Evolutionary conservation across 1,139 yeast genomes (phyloP), one percentile per base, ranked within the genome.

Genomic region (Pichia sp.): DNA sequence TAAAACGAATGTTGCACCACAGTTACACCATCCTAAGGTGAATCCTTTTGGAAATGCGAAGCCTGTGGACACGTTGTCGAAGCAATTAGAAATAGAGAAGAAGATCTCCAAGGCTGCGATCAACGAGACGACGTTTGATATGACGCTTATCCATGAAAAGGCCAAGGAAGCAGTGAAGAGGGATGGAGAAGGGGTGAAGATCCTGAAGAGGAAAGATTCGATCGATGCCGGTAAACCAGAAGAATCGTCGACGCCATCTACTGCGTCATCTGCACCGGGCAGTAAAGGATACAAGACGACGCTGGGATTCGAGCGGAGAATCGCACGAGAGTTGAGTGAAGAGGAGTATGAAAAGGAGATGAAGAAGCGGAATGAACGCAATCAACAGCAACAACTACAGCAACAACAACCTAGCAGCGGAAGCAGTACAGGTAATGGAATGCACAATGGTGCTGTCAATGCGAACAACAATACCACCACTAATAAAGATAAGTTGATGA

Each of bases 101-200:
- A 66, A 75, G 56, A 65, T 83, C 51, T 67, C 73, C 8, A 68
- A 71, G 43, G 65, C 81, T 38, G 69, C 68, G 27, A 67, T 75
- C 17, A 83, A 83, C 57, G 74, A 76, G 36, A 81, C 85, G 0
- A 83, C 87, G 0, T 72, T 77, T 44, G 75, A 74, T 58, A 79
- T 54, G 21, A 42, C 44, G n/a, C 34, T 45, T 19, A 40, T 52
- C 12, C 52, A 47, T 19, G 35, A 44, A n/a, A 28, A 31, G 27
- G 24, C 31, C n/a, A 27, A 39, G 21, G 35, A 35, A 34, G 32
- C 24, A n/a, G n/a, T n/a, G n/a, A n/a, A n/a, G n/a, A n/a, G n/a
- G n/a, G n/a, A n/a, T n/a, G n/a, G n/a, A n/a, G n/a, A n/a, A n/a
- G n/a, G n/a, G n/a, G 38, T 18, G 7, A 39, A 27, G n/a, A 38